These are phyloP conservation scores for Colletotrichum destructivum DNA, from an alignment of 2,329 filamentous ascomycete species.

Conservation along the genomic window DNA sequence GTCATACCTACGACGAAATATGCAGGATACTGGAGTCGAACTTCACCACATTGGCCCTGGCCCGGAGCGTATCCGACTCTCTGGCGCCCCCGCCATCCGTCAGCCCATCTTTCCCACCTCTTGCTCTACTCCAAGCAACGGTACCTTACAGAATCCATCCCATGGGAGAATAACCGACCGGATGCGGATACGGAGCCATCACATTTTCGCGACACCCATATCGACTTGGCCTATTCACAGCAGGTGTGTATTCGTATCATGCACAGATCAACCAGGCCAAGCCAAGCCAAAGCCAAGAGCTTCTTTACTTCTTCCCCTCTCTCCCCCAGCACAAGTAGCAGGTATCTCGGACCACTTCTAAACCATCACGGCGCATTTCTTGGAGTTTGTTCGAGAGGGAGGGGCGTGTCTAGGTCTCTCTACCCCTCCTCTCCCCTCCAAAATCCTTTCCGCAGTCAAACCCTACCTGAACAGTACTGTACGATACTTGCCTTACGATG, in stretches of 20 bases:
- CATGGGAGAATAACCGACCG: constrained; percentile 20
- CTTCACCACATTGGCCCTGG: constrained; percentile 1
- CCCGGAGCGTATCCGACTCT: constrained; percentile 13
- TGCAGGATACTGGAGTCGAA: not conserved
- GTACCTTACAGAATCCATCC: constrained; percentile 20
- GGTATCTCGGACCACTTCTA: constrained; percentile 21
- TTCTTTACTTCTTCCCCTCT: no score
- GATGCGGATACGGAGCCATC: constrained; percentile 11
- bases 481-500: no score
- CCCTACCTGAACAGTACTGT: not conserved
- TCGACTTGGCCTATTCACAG: not conserved
- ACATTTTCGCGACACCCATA: constrained; percentile 26
- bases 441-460: not conserved
- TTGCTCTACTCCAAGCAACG: not conserved
- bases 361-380: constrained; percentile 5
- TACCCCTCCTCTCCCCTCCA: not conserved
- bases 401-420: not conserved
- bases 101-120: constrained; percentile 6
- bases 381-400: constrained; percentile 3
- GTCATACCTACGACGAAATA: no score
- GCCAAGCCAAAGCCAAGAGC: not conserved
- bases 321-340: not conserved
- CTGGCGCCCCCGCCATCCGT: constrained; percentile 15
- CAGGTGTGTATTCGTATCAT: not conserved
- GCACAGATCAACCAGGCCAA: not conserved